Evolutionary conservation across 768 basidiomycete genomes (phyloP).

Genomic region (Boletus edulis): DNA sequence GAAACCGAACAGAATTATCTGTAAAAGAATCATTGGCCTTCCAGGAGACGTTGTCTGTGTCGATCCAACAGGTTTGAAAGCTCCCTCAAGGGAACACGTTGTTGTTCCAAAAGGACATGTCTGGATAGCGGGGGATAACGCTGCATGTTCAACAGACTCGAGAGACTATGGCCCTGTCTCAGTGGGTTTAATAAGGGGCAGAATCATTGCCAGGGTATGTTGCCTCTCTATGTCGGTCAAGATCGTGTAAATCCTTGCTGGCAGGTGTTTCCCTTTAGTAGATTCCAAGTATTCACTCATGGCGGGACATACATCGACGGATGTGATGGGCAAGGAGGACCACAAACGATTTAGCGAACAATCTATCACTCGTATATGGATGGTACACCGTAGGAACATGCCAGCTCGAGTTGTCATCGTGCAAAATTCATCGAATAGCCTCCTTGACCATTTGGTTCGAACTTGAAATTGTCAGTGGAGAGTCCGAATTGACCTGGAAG

Average conservation of each 20-base stretch:
- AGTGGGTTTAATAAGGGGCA: constrained; percentile 70
- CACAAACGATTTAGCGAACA: background rate
- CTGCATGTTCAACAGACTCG: constrained; percentile 80
- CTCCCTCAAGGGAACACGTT: constrained; percentile 70
- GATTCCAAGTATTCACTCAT: constrained; percentile 27
- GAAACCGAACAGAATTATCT: constrained; percentile 63
- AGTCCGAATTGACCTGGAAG: constrained; percentile 83
- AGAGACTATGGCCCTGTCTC: constrained; percentile 92
- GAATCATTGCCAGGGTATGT: constrained; percentile 61
- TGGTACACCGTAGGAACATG: background rate
- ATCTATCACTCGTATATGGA: background rate
- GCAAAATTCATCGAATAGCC: constrained; percentile 92
- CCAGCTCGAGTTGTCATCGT: constrained; percentile 32
- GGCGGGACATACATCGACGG: constrained; percentile 21
- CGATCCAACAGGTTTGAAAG: constrained; percentile 72
- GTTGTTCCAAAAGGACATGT: constrained; percentile 81
- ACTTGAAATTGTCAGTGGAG: constrained; percentile 96
- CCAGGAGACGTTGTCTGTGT: constrained; percentile 88
- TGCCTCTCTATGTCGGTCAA: background rate
- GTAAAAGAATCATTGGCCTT: constrained; percentile 88
- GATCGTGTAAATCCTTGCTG: constrained; percentile 1
- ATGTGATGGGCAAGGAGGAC: background rate
- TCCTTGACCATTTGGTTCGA: constrained; percentile 91
- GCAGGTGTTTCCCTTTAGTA: constrained; percentile 31
- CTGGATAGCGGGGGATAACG: constrained; percentile 92